Evolutionary conservation across 2,329 filamentous ascomycete genomes (phyloP), one percentile per base, ranked within the genome.

Genomic region (Ascosphaera aggregata): DNA sequence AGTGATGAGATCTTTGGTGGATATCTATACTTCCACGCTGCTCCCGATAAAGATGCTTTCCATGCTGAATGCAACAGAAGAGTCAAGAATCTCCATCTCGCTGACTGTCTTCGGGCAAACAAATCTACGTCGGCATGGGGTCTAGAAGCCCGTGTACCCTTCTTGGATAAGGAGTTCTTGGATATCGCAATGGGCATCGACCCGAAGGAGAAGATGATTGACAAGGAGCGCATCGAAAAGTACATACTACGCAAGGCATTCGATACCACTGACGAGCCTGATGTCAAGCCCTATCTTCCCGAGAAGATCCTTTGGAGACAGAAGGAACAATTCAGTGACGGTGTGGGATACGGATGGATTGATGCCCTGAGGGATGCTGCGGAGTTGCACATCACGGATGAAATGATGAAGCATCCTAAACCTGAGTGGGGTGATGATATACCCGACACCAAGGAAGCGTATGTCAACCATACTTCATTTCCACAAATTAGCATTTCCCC

Each of bases 301-400:
- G 76, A 93, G 15, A 74, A 85, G 57, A 98, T 98, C 49, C 74
- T 98, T 41, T 98, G 82, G 80, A 72, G 91, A 55, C 91, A 98
- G 63, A 98, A 98, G 73, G 89, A 98, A 66, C 89, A 98, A 64
- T 98, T 98, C 67, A 91, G 79, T 42, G 91, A 98, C 52, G 91
- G 89, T 56, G 89, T 98, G 42, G 89, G 89, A 42, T 98, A 98
- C 64, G 85, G 89, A 45, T 98, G 89, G 89, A 98, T 98, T 54
- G 89, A 98, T 54, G 80, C 76, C 4, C 73, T 98, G 51, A 95
- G 94, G 69, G 89, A 95, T 61, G 80, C 78, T 52, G 89, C 89
- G 24, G 84, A 91, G 62, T 58, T 75, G 46, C 73, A 89, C 41
- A 78, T 98, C 41, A 92, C 80, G 15, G 86, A 98, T 54, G 86